Conservation (phyloP, 1,139 yeast species). For the Pichia sp. region DNA sequence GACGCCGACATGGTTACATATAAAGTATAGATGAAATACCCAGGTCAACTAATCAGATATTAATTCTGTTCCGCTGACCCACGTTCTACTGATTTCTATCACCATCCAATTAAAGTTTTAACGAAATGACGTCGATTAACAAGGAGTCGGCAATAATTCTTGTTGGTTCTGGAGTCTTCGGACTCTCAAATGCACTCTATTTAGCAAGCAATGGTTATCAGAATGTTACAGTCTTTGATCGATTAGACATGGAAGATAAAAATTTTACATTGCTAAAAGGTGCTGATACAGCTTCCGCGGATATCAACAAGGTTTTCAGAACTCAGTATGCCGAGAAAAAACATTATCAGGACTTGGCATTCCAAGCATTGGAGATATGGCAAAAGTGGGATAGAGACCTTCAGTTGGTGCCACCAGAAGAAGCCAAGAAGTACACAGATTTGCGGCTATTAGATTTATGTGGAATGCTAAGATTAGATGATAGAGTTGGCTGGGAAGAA, state of each 20-base stretch:
- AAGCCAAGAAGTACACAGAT: constrained; percentile 25
- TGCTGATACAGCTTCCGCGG: constrained; percentile 41
- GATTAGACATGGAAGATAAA: constrained; percentile 30
- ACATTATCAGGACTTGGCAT: constrained; percentile 37
- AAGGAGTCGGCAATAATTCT: constrained; percentile 34
- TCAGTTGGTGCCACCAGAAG: constrained; percentile 23
- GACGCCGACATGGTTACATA: background rate
- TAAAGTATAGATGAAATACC: too few relatives aligned
- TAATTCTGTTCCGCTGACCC: too few relatives aligned
- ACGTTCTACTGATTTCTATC: background rate
- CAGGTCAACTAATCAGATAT: too few relatives aligned
- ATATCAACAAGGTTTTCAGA: constrained; percentile 34
- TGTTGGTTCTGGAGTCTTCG: constrained; percentile 46
- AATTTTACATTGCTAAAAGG: constrained; percentile 34
- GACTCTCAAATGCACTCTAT: constrained; percentile 41
- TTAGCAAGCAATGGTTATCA: constrained; percentile 30
- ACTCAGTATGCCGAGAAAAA: constrained; percentile 36
- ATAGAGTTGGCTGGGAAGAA: constrained; percentile 29
- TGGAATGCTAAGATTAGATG: constrained; percentile 32
- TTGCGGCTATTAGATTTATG: constrained; percentile 29
- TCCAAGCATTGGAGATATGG: constrained; percentile 35
- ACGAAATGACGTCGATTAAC: constrained; percentile 1
- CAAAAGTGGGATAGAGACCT: constrained; percentile 33
- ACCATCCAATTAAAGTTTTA: background rate
- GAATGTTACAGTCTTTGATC: constrained; percentile 35